Evolutionary conservation across 2,329 filamentous ascomycete species (phyloP).

Genomic region (Phialemoniopsis sp.): DNA sequence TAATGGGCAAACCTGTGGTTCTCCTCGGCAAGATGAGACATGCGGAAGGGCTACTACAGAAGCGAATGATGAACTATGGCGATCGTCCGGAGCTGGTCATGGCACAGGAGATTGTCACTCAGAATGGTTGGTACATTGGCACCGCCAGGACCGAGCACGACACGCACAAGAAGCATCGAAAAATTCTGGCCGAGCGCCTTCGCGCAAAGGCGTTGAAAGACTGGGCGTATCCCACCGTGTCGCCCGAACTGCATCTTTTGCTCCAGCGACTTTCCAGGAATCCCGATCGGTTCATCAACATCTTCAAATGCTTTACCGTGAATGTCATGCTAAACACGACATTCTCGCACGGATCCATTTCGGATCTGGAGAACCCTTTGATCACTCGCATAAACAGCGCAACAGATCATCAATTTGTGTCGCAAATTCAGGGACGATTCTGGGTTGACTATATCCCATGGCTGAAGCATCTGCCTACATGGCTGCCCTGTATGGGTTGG

Average conservation of each 20-base stretch:
- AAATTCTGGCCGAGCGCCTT: neutral
- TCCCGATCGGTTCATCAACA: neutral
- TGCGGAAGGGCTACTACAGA: neutral
- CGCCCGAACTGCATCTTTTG: neutral
- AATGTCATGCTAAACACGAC: conserved; percentile 1
- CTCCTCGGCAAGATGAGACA: conserved; percentile 1
- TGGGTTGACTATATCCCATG: conserved; percentile 1
- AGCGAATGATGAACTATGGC: conserved; percentile 1
- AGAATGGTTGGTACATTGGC: neutral
- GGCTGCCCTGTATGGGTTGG: neutral
- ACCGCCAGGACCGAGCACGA: neutral
- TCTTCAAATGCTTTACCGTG: neutral
- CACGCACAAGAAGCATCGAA: conserved; percentile 2
- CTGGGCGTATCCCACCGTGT: neutral
- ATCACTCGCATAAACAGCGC: conserved; percentile 35
- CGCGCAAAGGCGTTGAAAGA: conserved; percentile 1
- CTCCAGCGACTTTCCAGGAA: neutral
- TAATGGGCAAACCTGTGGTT: neutral
- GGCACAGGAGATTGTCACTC: conserved; percentile 1
- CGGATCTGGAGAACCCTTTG: conserved; percentile 28
- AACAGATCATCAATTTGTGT: conserved; percentile 2
- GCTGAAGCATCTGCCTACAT: neutral
- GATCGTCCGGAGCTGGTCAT: neutral
- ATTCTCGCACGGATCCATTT: neutral
- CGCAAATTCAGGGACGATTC: neutral